These are phyloP conservation scores for Trametes hirsuta DNA, from an alignment of 1,284 basidiomycete species.

Conservation along the genomic window DNA sequence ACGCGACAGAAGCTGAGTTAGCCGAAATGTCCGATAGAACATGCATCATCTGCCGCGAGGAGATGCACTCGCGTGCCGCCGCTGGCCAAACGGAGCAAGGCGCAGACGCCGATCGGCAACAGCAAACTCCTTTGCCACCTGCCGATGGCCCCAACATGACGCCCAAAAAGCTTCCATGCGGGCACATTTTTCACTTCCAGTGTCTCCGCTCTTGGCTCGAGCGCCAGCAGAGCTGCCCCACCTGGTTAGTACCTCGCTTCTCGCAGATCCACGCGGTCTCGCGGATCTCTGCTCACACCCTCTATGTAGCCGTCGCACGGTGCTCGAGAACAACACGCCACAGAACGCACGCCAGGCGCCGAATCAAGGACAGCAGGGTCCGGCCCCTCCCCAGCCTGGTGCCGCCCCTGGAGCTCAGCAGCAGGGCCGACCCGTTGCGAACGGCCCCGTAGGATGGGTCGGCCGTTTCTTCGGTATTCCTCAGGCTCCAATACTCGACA, in stretches of 20 bases:
- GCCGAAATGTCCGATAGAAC: conserved; percentile 82
- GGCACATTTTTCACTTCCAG: conserved; percentile 98
- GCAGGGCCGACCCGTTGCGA: conserved; percentile 15
- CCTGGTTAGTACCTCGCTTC: conserved; percentile 69
- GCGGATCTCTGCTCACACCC: conserved; percentile 16
- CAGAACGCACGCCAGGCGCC: conserved; percentile 26
- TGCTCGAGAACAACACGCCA: conserved; percentile 60
- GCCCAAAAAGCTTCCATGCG: conserved; percentile 95
- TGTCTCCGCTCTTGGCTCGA: conserved; percentile 98
- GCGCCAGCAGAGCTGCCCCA: conserved; percentile 94
- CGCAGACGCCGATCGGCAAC: conserved; percentile 15
- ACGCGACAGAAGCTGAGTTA: conserved; percentile 90
- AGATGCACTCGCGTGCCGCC: conserved; percentile 66
- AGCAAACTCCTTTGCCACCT: conserved; percentile 14
- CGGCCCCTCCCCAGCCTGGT: conserved; percentile 19
- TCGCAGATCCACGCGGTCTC: conserved; percentile 4
- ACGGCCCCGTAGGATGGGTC: conserved; percentile 42
- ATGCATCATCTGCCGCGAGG: conserved; percentile 99
- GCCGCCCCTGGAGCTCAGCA: conserved; percentile 6
- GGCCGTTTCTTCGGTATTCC: conserved; percentile 52
- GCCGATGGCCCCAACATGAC: conserved; percentile 75
- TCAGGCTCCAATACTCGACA: conserved; percentile 29
- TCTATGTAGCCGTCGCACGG: conserved; percentile 75
- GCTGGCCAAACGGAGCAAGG: conserved; percentile 27
- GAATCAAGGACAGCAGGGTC: conserved; percentile 33